Conservation (phyloP, 495 filamentous ascomycete genomes). For the Tuber brumale region DNA sequence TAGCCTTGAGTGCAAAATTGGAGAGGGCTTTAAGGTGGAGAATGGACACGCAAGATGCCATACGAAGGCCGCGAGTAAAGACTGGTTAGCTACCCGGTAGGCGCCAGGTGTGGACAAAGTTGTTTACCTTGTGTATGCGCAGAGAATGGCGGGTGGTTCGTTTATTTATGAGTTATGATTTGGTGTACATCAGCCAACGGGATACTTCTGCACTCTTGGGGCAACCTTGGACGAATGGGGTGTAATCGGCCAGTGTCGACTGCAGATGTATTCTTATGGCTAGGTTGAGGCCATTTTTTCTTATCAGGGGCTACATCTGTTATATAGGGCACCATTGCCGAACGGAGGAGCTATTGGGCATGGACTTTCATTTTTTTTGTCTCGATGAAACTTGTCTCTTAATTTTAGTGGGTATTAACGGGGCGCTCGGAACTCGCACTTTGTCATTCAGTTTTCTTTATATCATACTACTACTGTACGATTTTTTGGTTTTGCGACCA, state of each 20-base stretch:
- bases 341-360: background rate
- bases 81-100: conserved; percentile 24
- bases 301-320: background rate
- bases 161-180: conserved; percentile 23
- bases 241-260: background rate
- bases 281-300: conserved; percentile 4
- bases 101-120: background rate
- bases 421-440: background rate
- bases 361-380: background rate
- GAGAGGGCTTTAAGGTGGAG: conserved; percentile 84
- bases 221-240: background rate
- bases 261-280: conserved; percentile 3
- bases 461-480: background rate
- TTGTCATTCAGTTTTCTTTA: conserved; percentile 1
- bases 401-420: background rate
- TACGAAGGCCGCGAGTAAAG: conserved; percentile 57
- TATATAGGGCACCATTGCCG: background rate
- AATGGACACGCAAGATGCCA: conserved; percentile 87
- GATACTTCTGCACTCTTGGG: background rate
- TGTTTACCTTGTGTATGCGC: conserved; percentile 12
- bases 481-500: background rate
- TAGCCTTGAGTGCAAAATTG: conserved; percentile 87
- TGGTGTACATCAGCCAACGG: conserved; percentile 2
- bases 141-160: conserved; percentile 2
- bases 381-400: background rate